Percentiles rank a stretch among this genome's conserved stretches.
phyloP scores from a whole-genome alignment of 1,139 yeast species.

The Dujonia santamariae region DNA sequence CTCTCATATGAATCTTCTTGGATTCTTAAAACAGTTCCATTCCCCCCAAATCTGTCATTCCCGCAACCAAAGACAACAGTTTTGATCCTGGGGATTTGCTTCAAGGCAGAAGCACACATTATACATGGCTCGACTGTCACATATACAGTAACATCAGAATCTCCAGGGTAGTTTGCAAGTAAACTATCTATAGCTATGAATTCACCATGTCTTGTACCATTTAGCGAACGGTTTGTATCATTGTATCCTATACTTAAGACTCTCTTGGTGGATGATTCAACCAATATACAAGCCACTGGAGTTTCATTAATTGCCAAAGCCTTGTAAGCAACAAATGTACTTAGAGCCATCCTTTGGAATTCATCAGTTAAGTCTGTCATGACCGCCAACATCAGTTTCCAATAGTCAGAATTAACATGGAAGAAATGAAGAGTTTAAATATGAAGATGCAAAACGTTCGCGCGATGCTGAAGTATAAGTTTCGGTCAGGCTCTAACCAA shows the following conservation, averaged over 20 bases:
- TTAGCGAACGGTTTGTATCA: slow-evolving; percentile 81
- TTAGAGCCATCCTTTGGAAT: slow-evolving; percentile 35
- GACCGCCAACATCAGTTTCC: background rate
- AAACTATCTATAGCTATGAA: slow-evolving; percentile 66
- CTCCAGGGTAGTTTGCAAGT: background rate
- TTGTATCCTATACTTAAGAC: slow-evolving; percentile 81
- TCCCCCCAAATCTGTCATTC: slow-evolving; percentile 94
- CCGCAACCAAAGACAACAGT: slow-evolving; percentile 87
- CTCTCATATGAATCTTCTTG: slow-evolving; percentile 58
- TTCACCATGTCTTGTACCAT: slow-evolving; percentile 91
- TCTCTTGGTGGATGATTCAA: slow-evolving; percentile 39
- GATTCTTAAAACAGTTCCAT: slow-evolving; percentile 77
- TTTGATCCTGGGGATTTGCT: slow-evolving; percentile 73
- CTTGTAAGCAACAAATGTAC: slow-evolving; percentile 40
- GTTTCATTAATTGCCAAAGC: slow-evolving; percentile 55
- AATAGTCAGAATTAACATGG: background rate
- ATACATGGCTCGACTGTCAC: slow-evolving; percentile 98
- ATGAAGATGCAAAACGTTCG: background rate
- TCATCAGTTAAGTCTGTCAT: slow-evolving; percentile 18
- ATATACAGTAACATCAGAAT: slow-evolving; percentile 55
- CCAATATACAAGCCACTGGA: slow-evolving; percentile 72
- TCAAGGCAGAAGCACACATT: slow-evolving; percentile 93
- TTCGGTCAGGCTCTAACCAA: background rate
- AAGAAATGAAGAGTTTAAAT: background rate
- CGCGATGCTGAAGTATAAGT: background rate